phyloP scores from a whole-genome alignment of 106 monocot genomes.

The Allium fistulosum region DNA sequence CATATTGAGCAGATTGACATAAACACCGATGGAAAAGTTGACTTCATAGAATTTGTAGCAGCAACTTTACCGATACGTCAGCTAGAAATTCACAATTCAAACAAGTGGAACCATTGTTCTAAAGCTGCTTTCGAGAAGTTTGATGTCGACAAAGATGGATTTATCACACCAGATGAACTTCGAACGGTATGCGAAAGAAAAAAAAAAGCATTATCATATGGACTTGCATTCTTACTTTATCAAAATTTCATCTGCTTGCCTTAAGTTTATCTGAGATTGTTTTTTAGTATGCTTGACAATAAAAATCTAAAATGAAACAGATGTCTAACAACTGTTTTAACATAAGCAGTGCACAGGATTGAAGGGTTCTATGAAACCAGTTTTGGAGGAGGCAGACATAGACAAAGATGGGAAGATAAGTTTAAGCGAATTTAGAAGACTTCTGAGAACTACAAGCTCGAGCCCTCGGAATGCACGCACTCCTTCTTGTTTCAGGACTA shows the following conservation, averaged over 20 bases:
- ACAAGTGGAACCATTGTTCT: constrained; percentile 70
- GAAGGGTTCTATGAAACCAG: constrained; percentile 75
- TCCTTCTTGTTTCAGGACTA: not conserved
- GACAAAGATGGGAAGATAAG: constrained; percentile 97
- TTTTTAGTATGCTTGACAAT: too few species aligned
- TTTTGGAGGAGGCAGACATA: constrained; percentile 83
- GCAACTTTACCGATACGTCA: constrained; percentile 88
- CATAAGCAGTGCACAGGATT: constrained; percentile 62
- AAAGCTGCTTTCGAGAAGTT: constrained; percentile 89
- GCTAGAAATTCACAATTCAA: constrained; percentile 72
- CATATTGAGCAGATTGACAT: constrained; percentile 65
- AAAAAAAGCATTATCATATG: not conserved
- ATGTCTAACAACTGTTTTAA: not conserved
- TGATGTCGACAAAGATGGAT: constrained; percentile 87
- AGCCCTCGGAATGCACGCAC: too few species aligned
- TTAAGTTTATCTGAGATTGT: not conserved
- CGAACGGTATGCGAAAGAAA: too few species aligned
- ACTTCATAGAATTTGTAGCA: constrained; percentile 94
- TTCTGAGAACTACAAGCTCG: too few species aligned
- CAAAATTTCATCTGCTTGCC: not conserved
- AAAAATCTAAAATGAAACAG: not conserved
- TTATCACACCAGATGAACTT: constrained; percentile 87
- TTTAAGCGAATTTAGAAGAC: constrained; percentile 3
- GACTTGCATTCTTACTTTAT: not conserved
- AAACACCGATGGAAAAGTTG: constrained; percentile 94